These are phyloP conservation scores for Coemansia sp. DNA, from an alignment of 192 early-diverging fungal species.

Conservation along the genomic window DNA sequence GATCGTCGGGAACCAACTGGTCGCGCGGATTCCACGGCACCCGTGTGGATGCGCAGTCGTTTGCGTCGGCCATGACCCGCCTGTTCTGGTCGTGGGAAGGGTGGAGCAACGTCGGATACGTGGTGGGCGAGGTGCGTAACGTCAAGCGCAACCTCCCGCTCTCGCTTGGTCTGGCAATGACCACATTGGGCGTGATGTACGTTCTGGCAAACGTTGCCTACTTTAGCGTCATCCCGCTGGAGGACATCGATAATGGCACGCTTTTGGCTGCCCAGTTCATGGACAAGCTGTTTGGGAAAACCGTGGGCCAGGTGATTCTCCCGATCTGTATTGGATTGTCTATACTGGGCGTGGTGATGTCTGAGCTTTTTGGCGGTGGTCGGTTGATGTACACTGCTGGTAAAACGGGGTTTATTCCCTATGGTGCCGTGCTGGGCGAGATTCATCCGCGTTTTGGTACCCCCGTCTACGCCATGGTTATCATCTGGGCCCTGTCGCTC, in stretches of 20 bases:
- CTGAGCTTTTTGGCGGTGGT: slow-evolving; percentile 56
- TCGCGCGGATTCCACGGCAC: slow-evolving; percentile 67
- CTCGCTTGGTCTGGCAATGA: slow-evolving; percentile 75
- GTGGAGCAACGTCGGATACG: slow-evolving; percentile 79
- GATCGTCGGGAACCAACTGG: slow-evolving; percentile 54
- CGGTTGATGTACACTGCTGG: slow-evolving; percentile 57
- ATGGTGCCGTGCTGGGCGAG: slow-evolving; percentile 40
- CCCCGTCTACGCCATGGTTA: slow-evolving; percentile 49
- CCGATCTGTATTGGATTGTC: slow-evolving; percentile 58
- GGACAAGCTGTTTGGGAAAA: slow-evolving; percentile 56
- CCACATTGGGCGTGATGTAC: slow-evolving; percentile 70
- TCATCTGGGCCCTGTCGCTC: slow-evolving; percentile 53
- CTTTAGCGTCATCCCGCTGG: slow-evolving; percentile 71
- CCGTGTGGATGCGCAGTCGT: slow-evolving; percentile 50
- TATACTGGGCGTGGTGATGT: slow-evolving; percentile 55
- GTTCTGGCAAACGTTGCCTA: slow-evolving; percentile 80
- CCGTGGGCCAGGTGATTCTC: slow-evolving; percentile 54
- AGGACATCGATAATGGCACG: slow-evolving; percentile 66
- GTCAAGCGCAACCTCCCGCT: slow-evolving; percentile 75
- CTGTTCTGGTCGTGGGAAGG: slow-evolving; percentile 60
- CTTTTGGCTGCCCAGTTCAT: slow-evolving; percentile 63
- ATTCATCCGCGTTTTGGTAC: slow-evolving; percentile 53
- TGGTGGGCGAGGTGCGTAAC: slow-evolving; percentile 79
- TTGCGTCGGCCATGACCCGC: slow-evolving; percentile 58
- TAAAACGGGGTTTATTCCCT: slow-evolving; percentile 58